phyloP scores from a whole-genome alignment of 2,329 filamentous ascomycete genomes.

The Fusarium equiseti region DNA sequence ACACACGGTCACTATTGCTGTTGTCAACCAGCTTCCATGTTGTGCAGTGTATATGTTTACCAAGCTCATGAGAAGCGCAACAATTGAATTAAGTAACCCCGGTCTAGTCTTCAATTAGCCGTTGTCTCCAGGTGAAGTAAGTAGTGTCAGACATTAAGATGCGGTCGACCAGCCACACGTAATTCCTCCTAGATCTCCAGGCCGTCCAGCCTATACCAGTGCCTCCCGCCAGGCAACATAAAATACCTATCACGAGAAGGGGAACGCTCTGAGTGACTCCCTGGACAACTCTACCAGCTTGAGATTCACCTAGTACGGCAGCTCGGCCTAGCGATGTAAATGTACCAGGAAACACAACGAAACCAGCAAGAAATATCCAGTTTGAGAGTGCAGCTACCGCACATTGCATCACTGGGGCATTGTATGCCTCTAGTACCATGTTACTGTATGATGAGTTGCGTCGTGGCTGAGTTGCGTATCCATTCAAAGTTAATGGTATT shows the following conservation, averaged over 20 bases:
- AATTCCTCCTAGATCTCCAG: background rate
- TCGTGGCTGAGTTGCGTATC: background rate
- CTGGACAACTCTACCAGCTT: background rate
- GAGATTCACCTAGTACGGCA: background rate
- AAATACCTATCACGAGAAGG: slow-evolving; percentile 1
- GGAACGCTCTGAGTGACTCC: background rate
- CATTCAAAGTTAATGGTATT: no score
- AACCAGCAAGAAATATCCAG: background rate
- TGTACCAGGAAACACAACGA: background rate
- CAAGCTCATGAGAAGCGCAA: background rate
- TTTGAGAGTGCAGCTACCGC: background rate
- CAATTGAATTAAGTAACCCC: background rate
- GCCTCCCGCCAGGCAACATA: background rate
- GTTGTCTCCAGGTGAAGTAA: no score
- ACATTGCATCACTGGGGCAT: background rate
- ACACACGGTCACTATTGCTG: background rate
- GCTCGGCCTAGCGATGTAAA: background rate
- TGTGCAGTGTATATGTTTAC: background rate
- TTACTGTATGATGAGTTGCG: background rate
- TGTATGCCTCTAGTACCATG: background rate
- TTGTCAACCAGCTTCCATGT: background rate
- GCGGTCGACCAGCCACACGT: background rate
- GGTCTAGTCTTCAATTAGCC: background rate
- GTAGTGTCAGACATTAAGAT: background rate
- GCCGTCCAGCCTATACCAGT: background rate